Evolutionary conservation across 2,329 filamentous ascomycete species (phyloP), one percentile per base, ranked within the genome.

Genomic region (Periconia sp.): DNA sequence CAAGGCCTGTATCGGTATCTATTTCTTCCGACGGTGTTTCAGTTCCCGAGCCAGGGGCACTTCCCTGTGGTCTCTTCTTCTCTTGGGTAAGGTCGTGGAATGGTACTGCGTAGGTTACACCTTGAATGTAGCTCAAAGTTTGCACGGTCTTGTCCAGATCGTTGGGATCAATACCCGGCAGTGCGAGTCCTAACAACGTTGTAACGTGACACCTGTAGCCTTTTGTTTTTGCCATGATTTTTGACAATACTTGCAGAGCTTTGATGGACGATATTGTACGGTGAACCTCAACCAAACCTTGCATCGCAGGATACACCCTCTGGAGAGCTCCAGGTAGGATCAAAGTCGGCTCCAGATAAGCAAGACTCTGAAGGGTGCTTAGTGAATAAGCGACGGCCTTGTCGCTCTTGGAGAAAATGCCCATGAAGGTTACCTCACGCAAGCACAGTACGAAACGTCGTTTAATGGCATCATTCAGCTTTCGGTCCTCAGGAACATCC

Each of bases 121-220:
- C 90, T 74, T 97, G 93, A 53, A 99, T 94, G 71, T 97, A 97
- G 61, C 92, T 91, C 53, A 99, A 81, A 0, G 94, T 95, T 73
- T 96, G 91, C 63, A 96, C 84, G 0, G 94, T 97, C 80, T 99
- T 99, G 70, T 94, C 92, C 23, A 99, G 79, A 74, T 99, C 94
- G 70, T 99, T 99, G 59, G 95, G 92, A 75, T 99, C 95, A 54
- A 99, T 96, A 19, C 94, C 95, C 0, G 95, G 95, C 31, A 99
- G 79, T 5, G 93, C 91, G 55, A 99, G 81, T 6, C 93, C 94
- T n/a, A 99, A 79, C 35, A 99, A 79, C 0, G 93, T 93, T 1
- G 94, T 99, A 58, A 99, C 87, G 71, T 99, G 94, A 68, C 94
- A 97, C 55, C 94, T 85, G 71, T 94, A 97, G n/a, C 94, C 94